Conservation (phyloP, 1,284 basidiomycete genomes). For the Tetrapyrgos nigripes region DNA sequence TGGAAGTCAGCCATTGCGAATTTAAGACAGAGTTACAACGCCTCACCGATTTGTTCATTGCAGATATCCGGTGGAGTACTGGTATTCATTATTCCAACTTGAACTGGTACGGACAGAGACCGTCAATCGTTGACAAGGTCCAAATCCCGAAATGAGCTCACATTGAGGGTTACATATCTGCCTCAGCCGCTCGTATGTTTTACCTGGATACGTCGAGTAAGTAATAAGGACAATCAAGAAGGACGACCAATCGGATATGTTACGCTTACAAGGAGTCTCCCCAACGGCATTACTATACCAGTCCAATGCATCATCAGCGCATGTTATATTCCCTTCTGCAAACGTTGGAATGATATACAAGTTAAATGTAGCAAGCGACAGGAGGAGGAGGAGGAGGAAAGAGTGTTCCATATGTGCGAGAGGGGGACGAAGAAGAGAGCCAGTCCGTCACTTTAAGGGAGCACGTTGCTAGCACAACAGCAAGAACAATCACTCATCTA, state of each 20-base stretch:
- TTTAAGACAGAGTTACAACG: background rate
- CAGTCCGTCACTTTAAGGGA: too few relatives aligned
- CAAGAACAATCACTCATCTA: too few relatives aligned
- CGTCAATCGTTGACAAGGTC: background rate
- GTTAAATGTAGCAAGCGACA: background rate
- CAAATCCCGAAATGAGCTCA: conserved; percentile 21
- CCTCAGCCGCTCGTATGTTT: conserved; percentile 35
- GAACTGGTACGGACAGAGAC: conserved; percentile 9
- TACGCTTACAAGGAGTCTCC: conserved; percentile 35
- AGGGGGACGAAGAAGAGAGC: too few relatives aligned
- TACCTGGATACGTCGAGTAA: conserved; percentile 19
- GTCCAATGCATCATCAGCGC: conserved; percentile 22
- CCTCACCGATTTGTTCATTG: conserved; percentile 29
- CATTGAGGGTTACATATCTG: conserved; percentile 34
- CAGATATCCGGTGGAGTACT: conserved; percentile 32
- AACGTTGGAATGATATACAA: background rate
- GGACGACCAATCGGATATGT: background rate
- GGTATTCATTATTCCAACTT: conserved; percentile 23
- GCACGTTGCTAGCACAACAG: too few relatives aligned
- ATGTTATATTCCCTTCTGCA: conserved; percentile 12
- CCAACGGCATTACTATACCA: conserved; percentile 36
- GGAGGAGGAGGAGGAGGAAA: background rate
- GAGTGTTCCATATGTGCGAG: background rate
- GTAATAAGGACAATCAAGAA: background rate
- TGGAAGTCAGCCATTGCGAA: background rate